Base-by-base conservation (phyloP, 2,329 filamentous ascomycete species). In the Monosporascus cannonballus region DNA sequence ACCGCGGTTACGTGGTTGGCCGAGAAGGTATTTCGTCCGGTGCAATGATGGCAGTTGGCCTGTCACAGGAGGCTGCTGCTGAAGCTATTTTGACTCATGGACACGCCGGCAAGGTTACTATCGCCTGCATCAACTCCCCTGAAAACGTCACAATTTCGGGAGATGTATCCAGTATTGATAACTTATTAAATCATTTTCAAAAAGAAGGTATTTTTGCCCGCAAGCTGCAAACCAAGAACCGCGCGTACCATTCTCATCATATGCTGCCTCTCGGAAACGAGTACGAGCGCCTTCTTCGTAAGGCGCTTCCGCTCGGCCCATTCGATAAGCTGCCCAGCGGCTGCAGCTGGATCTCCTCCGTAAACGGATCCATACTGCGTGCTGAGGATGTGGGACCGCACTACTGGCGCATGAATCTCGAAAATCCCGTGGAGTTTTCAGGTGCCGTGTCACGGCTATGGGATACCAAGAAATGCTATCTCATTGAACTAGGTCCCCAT, bases 401-500 rank as follows among this genome's bases (percentile, higher is more conserved):
- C 17, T 41, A 41, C 38, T 41, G 38, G 38, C 38, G 38, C 38
- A n/a, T 41, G 38, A 41, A 41, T 20, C 38, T 41, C 17, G 38
- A 41, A 20, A 41, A 41, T 9, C 38, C 38, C 38, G 38, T 41
- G 17, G 38, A 41, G 38, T 41, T 41, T n/a, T 41, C 38, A 8
- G 38, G 17, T 41, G 38, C 38, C 11, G 17, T 41, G 38, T 41
- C 38, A 20, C 38, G 18, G 18, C 38, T 41, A n/a, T 41, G 17
- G 38, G 18, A 41, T 7, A 41, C 9, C 6, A 41, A 41, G 38
- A 20, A 18, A 20, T 20, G 18, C 17, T 11, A 41, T 20, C 17
- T 41, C 17, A 41, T 41, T 9, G 38, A 41, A 41, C 3, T 41
- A 5, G 53, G 53, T 2, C 53, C 53, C 8, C 53, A 55, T 25